Conservation (phyloP, 441 rosid genomes). For the Geranium incanum region DNA sequence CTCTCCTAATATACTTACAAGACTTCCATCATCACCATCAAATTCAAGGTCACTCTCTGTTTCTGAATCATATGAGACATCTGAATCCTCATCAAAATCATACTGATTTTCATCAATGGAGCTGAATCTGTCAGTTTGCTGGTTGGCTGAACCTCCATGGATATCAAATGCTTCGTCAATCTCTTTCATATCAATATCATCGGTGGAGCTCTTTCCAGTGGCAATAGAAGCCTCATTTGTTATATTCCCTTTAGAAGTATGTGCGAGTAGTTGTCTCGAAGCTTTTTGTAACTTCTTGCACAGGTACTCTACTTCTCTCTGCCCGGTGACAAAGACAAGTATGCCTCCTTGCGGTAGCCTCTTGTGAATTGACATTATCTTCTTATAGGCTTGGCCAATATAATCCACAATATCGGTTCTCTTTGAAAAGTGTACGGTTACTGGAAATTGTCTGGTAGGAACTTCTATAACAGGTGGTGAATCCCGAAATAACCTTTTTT, state of each 20-base stretch:
- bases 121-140: slow-evolving; percentile 44
- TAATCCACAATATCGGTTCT: slow-evolving; percentile 75
- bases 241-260: slow-evolving; percentile 25
- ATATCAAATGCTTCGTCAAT: slow-evolving; percentile 64
- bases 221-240: slow-evolving; percentile 23
- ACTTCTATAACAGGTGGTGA: slow-evolving; percentile 71
- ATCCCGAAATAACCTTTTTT: slow-evolving; percentile 49
- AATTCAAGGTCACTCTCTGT: slow-evolving; percentile 64
- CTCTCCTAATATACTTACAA: slow-evolving; percentile 30
- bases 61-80: slow-evolving; percentile 40
- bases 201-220: slow-evolving; percentile 31
- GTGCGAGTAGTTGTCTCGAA: slow-evolving; percentile 40
- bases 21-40: slow-evolving; percentile 28
- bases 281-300: slow-evolving; percentile 59
- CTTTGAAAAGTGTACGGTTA: slow-evolving; percentile 70
- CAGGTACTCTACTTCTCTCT: slow-evolving; percentile 79
- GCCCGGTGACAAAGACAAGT: slow-evolving; percentile 92
- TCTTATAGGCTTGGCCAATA: slow-evolving; percentile 78
- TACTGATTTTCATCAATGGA: slow-evolving; percentile 44
- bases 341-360: slow-evolving; percentile 83
- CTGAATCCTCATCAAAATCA: slow-evolving; percentile 38
- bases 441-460: slow-evolving; percentile 75
- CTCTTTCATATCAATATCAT: slow-evolving; percentile 58
- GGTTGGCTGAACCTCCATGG: slow-evolving; percentile 28
- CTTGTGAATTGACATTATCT: slow-evolving; percentile 78